phyloP scores from a whole-genome alignment of 208 protist species.

The Acanthamoeba quina region DNA sequence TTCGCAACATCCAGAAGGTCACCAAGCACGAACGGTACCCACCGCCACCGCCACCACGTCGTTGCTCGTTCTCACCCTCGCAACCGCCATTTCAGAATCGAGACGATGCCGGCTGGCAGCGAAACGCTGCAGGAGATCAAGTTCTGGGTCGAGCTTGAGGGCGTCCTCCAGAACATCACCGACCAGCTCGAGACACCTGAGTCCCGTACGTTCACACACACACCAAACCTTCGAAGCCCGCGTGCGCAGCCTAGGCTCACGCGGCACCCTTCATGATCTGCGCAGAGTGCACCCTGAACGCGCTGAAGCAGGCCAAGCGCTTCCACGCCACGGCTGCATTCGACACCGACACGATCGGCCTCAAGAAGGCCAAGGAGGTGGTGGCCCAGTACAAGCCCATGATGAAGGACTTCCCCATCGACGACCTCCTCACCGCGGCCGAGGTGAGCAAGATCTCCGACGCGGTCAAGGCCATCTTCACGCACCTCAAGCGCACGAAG shows the following conservation, averaged over 20 bases:
- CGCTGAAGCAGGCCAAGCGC: slow-evolving; percentile 86
- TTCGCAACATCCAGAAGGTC: slow-evolving; percentile 89
- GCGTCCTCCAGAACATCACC: slow-evolving; percentile 79
- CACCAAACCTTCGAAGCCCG: not conserved
- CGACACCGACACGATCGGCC: slow-evolving; percentile 84
- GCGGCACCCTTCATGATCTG: not conserved
- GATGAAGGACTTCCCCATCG: slow-evolving; percentile 91
- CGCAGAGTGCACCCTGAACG: slow-evolving; percentile 79
- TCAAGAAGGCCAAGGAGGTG: slow-evolving; percentile 82
- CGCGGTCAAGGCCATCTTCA: slow-evolving; percentile 86
- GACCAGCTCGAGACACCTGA: slow-evolving; percentile 83
- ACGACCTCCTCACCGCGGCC: slow-evolving; percentile 84
- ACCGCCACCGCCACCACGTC: not conserved
- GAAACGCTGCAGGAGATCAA: slow-evolving; percentile 85
- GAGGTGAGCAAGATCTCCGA: slow-evolving; percentile 83
- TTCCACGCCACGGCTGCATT: slow-evolving; percentile 86
- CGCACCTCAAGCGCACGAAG: slow-evolving; percentile 86
- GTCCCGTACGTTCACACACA: slow-evolving; percentile 57
- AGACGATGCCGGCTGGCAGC: slow-evolving; percentile 40
- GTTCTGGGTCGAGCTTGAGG: slow-evolving; percentile 89
- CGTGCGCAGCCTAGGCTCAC: no score
- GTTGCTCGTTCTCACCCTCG: not conserved
- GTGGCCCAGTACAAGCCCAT: slow-evolving; percentile 87
- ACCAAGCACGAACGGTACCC: slow-evolving; percentile 84
- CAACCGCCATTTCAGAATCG: slow-evolving; percentile 27